Conservation (phyloP, 257 asterid species). For the Solanum virginianum region DNA sequence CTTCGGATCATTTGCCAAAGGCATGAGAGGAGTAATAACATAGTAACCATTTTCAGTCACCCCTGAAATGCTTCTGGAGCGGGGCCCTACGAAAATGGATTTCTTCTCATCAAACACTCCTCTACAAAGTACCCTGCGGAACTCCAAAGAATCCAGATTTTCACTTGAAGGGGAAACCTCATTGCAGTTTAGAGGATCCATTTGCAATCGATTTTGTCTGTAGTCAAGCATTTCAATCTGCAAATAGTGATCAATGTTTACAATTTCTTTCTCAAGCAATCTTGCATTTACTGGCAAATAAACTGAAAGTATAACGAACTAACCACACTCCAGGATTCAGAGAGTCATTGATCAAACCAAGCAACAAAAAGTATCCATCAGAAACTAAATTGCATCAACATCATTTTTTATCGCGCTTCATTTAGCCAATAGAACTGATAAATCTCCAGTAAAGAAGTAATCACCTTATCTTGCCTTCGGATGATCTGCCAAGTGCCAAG, state of each 20-base stretch:
- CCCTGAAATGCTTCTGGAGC: conserved; percentile 95
- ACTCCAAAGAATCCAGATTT: conserved; percentile 48
- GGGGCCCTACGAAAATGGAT: conserved; percentile 79
- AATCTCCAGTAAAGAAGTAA: neutral
- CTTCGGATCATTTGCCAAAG: conserved; percentile 43
- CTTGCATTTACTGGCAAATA: neutral
- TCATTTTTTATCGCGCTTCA: neutral
- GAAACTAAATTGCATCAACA: neutral
- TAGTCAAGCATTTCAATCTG: conserved; percentile 74
- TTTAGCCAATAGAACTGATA: neutral
- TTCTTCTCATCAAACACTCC: conserved; percentile 75
- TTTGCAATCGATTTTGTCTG: conserved; percentile 49
- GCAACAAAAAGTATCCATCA: neutral
- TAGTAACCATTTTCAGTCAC: conserved; percentile 96
- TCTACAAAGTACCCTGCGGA: conserved; percentile 60
- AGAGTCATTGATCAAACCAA: neutral
- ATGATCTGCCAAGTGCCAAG: conserved; percentile 95
- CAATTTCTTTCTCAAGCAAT: neutral
- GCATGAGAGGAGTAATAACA: conserved; percentile 67
- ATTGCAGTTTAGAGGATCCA: conserved; percentile 53
- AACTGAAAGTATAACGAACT: neutral
- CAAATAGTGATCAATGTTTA: neutral
- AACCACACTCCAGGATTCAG: neutral
- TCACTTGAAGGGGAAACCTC: conserved; percentile 27
- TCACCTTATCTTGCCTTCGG: conserved; percentile 87